A percentile compares a stretch with the other conserved stretches of the same genome.
phyloP scores from a whole-genome alignment of 169 alveolate genomes.

The Prorocentrum cordatum region DNA sequence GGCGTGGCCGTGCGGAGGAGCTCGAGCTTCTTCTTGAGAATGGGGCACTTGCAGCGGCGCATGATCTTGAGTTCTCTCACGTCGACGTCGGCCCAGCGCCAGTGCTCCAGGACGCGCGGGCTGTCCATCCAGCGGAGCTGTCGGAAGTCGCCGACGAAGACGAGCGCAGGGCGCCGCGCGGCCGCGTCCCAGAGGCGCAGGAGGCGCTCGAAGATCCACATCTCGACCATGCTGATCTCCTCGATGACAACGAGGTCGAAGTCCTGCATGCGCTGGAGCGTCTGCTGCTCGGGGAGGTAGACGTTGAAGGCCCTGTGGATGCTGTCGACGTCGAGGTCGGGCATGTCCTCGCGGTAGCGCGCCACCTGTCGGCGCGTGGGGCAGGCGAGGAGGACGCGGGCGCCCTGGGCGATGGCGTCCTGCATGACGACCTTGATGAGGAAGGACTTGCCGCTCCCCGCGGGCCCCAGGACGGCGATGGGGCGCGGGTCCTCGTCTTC shows the following conservation, averaged over 20 bases:
- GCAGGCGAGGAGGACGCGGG: constrained; percentile 9
- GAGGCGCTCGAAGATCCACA: not conserved
- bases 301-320: not conserved
- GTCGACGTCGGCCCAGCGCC: not conserved
- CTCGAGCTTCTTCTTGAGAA: not conserved
- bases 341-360: not conserved
- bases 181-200: constrained; percentile 26
- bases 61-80: not conserved
- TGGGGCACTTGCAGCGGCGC: constrained; percentile 11
- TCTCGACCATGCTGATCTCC: not conserved
- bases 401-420: not conserved
- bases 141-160: constrained; percentile 5
- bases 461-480: not conserved
- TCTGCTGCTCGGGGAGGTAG: not conserved
- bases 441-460: not conserved
- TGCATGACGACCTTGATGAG: not conserved
- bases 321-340: constrained; percentile 7
- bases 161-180: not conserved
- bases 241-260: constrained; percentile 11
- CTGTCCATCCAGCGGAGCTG: not conserved
- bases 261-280: not conserved
- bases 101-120: too few relatives aligned
- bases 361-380: not conserved
- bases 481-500: not conserved
- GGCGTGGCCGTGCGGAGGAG: not conserved